Evolutionary conservation across 2,329 filamentous ascomycete genomes (phyloP).

Genomic region (Mariannaea sp.): DNA sequence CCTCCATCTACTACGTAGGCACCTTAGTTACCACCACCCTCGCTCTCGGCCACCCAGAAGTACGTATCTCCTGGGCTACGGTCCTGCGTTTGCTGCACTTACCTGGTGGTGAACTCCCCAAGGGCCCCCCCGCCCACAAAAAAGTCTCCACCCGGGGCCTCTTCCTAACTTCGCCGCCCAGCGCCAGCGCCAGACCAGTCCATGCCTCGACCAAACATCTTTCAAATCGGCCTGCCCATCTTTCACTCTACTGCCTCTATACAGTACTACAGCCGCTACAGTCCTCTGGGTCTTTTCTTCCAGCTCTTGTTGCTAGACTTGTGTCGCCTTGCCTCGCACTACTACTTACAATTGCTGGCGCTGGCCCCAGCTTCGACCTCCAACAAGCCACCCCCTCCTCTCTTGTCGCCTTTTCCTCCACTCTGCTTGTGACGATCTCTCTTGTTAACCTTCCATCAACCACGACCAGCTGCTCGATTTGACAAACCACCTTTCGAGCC

Average conservation of each 20-base stretch:
- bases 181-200: slow-evolving; percentile 15
- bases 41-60: neutral
- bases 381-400: slow-evolving; percentile 40
- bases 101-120: slow-evolving; percentile 12
- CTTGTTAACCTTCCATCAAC: slow-evolving; percentile 25
- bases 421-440: slow-evolving; percentile 32
- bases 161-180: slow-evolving; percentile 21
- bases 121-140: slow-evolving; percentile 17
- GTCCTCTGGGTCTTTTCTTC: slow-evolving; percentile 12
- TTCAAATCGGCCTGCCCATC: slow-evolving; percentile 12
- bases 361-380: slow-evolving; percentile 33
- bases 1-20: neutral
- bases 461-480: slow-evolving; percentile 8
- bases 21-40: neutral
- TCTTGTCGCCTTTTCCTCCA: slow-evolving; percentile 31
- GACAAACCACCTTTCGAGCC: neutral
- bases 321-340: slow-evolving; percentile 25
- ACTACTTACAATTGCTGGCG: slow-evolving; percentile 23
- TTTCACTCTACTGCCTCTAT: slow-evolving; percentile 14
- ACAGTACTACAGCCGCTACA: slow-evolving; percentile 13
- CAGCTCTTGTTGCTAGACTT: slow-evolving; percentile 19
- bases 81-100: neutral
- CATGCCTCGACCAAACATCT: slow-evolving; percentile 21
- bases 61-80: neutral
- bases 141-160: slow-evolving; percentile 12